These are phyloP conservation scores for Dacryopinax primogenitus DNA, from an alignment of 768 basidiomycete genomes.

Conservation along the genomic window DNA sequence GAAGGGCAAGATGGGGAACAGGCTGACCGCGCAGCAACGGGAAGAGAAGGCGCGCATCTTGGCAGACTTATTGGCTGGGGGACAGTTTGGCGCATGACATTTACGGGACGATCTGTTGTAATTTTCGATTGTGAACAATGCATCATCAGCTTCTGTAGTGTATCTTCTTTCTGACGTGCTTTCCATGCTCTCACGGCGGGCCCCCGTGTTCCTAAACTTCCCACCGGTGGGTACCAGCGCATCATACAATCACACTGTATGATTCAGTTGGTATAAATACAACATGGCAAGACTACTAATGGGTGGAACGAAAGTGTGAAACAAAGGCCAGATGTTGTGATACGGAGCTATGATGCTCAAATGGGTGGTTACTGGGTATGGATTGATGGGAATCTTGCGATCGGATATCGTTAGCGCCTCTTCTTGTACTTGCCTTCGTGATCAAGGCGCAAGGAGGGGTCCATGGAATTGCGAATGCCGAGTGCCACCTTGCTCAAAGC, in stretches of 20 bases:
- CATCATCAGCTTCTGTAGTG: neutral
- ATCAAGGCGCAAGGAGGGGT: conserved; percentile 69
- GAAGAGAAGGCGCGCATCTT: conserved; percentile 1
- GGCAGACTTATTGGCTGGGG: neutral
- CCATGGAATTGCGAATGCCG: conserved; percentile 84
- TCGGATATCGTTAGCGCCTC: conserved; percentile 12
- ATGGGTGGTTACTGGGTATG: conserved; percentile 1
- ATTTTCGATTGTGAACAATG: too few relatives aligned
- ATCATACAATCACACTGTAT: neutral
- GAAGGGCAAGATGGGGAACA: conserved; percentile 5
- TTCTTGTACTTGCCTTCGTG: conserved; percentile 96
- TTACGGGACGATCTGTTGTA: neutral
- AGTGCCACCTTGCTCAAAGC: conserved; percentile 91
- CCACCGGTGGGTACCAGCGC: too few relatives aligned
- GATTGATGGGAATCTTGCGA: neutral
- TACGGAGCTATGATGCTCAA: neutral
- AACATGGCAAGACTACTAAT: neutral
- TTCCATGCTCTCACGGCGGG: too few relatives aligned
- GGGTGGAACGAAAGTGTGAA: neutral
- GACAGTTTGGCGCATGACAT: neutral
- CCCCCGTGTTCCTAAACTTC: too few relatives aligned
- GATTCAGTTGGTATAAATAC: neutral
- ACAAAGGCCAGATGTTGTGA: neutral
- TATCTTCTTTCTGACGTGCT: too few relatives aligned
- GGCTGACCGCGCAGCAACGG: neutral